A percentile compares a stretch with the other conserved stretches of the same genome.
Conservation (phyloP, 768 basidiomycete genomes). For the Dioszegia aurantiaca region DNA sequence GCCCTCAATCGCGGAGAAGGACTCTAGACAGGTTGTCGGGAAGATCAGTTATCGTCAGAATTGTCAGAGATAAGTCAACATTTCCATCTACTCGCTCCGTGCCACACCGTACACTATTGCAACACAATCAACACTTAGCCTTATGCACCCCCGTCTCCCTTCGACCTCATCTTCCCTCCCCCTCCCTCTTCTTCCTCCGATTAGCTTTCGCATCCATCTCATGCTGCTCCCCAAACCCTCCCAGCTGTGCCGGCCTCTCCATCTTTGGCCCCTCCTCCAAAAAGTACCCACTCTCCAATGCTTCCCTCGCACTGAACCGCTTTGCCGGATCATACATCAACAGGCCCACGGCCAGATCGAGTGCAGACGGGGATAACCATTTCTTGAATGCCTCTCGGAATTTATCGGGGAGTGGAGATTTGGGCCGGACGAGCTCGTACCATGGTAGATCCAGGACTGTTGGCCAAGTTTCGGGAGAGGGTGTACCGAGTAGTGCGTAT, state of each 20-base stretch:
- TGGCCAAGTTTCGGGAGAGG: conserved; percentile 74
- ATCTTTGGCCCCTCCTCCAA: conserved; percentile 70
- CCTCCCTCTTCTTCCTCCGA: conserved; percentile 58
- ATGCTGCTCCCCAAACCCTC: conserved; percentile 91
- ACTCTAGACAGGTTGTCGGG: too few relatives aligned
- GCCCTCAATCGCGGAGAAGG: too few relatives aligned
- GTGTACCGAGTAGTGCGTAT: conserved; percentile 86
- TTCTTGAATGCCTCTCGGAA: conserved; percentile 83
- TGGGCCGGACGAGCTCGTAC: conserved; percentile 97
- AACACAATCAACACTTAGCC: too few relatives aligned
- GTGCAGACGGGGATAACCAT: conserved; percentile 78
- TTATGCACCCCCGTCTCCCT: too few relatives aligned
- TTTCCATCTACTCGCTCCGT: too few relatives aligned
- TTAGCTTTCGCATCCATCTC: conserved; percentile 94
- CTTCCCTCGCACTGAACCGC: conserved; percentile 73
- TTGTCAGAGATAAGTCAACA: too few relatives aligned
- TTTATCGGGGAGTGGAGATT: conserved; percentile 66
- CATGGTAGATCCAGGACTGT: conserved; percentile 80
- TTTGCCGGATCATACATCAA: conserved; percentile 75
- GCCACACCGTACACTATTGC: too few relatives aligned
- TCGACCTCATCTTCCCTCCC: not conserved
- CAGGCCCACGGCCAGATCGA: conserved; percentile 81
- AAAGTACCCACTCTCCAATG: conserved; percentile 82
- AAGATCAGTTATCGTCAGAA: too few relatives aligned
- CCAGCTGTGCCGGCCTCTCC: conserved; percentile 73